phyloP scores from a whole-genome alignment of 2,329 filamentous ascomycete species.

The Fusarium sp. region DNA sequence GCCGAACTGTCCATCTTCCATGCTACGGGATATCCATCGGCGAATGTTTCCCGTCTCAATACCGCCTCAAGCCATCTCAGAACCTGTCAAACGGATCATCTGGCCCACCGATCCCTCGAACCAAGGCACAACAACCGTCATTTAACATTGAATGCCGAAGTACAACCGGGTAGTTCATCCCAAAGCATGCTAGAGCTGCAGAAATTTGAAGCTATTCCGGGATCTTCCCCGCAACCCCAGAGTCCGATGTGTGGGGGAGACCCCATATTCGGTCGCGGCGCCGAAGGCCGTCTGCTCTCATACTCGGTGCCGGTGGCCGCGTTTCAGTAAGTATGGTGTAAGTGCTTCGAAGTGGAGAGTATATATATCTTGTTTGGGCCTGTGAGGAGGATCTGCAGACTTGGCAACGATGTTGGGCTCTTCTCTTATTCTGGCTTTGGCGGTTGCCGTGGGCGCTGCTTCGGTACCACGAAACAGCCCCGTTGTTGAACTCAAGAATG shows the following conservation, averaged over 20 bases:
- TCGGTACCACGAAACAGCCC: not conserved
- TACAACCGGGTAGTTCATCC: not conserved
- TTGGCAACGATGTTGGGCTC: not conserved
- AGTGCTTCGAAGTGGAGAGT: not conserved
- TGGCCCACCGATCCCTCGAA: not conserved
- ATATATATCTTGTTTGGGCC: not conserved
- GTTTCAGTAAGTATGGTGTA: not conserved
- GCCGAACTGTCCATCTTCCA: not conserved
- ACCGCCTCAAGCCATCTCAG: not conserved
- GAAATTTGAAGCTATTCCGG: not conserved
- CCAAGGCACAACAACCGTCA: not conserved
- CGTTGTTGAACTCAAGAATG: conserved; percentile 13
- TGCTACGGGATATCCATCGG: not conserved
- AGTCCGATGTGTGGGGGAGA: conserved; percentile 13
- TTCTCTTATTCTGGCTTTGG: not conserved
- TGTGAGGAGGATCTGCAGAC: not conserved
- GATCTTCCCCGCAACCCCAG: conserved; percentile 13
- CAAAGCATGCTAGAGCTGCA: not conserved
- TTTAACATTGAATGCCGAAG: not conserved
- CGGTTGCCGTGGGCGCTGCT: not conserved
- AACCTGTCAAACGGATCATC: not conserved
- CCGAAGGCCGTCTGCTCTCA: not conserved
- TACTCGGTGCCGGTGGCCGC: conserved; percentile 16
- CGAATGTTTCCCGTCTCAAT: not conserved
- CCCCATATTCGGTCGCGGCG: conserved; percentile 15